A percentile compares a stretch with the other conserved stretches of the same genome.
Conservation (phyloP, 2,329 filamentous ascomycete species). For the Trichoderma harzianum region DNA sequence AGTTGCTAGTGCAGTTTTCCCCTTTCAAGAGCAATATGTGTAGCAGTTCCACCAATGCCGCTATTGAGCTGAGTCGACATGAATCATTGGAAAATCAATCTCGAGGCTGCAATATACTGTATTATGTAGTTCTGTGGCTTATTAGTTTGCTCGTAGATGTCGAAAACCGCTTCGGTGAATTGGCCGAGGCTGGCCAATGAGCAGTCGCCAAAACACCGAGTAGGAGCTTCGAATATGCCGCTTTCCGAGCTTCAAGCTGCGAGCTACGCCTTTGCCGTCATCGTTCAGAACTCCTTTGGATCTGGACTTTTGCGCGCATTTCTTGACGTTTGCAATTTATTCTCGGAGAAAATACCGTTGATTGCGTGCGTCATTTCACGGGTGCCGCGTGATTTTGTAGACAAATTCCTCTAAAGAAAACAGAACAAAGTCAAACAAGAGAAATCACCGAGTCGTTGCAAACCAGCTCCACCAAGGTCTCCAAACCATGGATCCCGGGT, state of each 20-base stretch:
- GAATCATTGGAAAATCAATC: neutral
- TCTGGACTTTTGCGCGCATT: neutral
- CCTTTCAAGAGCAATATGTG: neutral
- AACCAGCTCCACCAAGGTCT: neutral
- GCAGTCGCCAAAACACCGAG: conserved; percentile 3
- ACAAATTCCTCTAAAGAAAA: neutral
- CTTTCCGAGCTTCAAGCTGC: conserved; percentile 3
- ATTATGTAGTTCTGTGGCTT: neutral
- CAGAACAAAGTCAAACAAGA: neutral
- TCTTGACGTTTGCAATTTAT: neutral
- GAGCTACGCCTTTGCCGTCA: neutral
- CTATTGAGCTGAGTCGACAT: neutral
- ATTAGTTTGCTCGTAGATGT: neutral
- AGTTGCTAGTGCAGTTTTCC: neutral
- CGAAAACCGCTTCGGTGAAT: neutral
- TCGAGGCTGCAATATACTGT: neutral
- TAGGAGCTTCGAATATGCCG: neutral
- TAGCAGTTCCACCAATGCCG: neutral
- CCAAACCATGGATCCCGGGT: neutral
- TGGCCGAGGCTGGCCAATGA: neutral
- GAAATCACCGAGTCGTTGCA: neutral
- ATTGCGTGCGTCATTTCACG: neutral
- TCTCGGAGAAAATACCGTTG: neutral
- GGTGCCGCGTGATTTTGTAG: neutral
- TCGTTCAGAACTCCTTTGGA: neutral